Conservation (phyloP, 176 grass and related monocot genomes). For the Zea mays region Zm-B73-REFERENCE-NAM-5.0 NC_050103.1:4956001-4956500, state of each 20-base stretch:
- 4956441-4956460: too few species aligned
- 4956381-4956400: too few species aligned
- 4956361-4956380: too few species aligned
- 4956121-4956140: conserved; percentile 56
- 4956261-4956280: conserved; percentile 26
- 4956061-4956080: not conserved
- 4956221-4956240: conserved; percentile 13
- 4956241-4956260: conserved; percentile 11
- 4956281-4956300: too few species aligned
- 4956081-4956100: not conserved
- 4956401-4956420: too few species aligned
- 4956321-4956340: too few species aligned
- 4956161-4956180: conserved; percentile 41
- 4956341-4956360: too few species aligned
- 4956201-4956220: not conserved
- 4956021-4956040: not conserved
- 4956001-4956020: conserved; percentile 24
- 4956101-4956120: conserved; percentile 28
- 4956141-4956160: conserved; percentile 45
- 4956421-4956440: too few species aligned
- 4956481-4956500: too few species aligned
- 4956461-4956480: too few species aligned
- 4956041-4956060: too few species aligned
- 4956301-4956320: too few species aligned
- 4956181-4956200: conserved; percentile 43